Evolutionary conservation across 2,329 filamentous ascomycete species (phyloP).

Genomic region (Penicillium sp.): DNA sequence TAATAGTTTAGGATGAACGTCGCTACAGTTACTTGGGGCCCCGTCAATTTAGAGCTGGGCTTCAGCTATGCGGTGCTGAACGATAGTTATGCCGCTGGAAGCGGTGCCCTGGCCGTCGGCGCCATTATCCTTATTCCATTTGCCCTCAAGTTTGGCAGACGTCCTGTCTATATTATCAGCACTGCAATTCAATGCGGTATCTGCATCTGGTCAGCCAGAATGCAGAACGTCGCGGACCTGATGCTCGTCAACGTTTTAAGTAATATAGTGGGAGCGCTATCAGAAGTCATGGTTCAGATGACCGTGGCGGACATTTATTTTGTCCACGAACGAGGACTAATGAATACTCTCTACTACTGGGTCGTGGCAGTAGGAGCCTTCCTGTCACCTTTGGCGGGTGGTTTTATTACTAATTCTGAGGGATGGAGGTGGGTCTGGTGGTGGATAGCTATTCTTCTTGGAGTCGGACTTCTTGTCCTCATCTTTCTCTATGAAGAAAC

Average conservation of each 20-base stretch:
- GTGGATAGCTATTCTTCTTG: conserved; percentile 46
- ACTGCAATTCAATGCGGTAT: conserved; percentile 37
- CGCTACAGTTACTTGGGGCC: conserved; percentile 44
- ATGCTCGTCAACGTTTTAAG: conserved; percentile 45
- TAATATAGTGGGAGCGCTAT: conserved; percentile 46
- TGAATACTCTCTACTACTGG: conserved; percentile 50
- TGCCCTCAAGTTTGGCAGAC: conserved; percentile 47
- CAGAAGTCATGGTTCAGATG: conserved; percentile 48
- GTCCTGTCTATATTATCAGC: conserved; percentile 48
- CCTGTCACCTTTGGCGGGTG: conserved; percentile 37
- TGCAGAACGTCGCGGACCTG: conserved; percentile 44
- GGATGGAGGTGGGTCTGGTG: conserved; percentile 55
- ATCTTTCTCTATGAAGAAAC: conserved; percentile 48
- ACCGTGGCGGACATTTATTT: conserved; percentile 52
- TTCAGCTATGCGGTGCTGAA: conserved; percentile 45
- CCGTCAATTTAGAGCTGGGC: conserved; percentile 44
- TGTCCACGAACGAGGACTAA: conserved; percentile 47
- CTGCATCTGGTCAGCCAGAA: conserved; percentile 46
- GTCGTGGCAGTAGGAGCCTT: conserved; percentile 29
- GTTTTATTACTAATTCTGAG: conserved; percentile 36
- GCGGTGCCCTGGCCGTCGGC: conserved; percentile 43
- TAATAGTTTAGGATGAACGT: conserved; percentile 40
- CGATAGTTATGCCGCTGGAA: conserved; percentile 46
- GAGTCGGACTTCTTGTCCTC: conserved; percentile 39
- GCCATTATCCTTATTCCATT: conserved; percentile 47